Conservation (phyloP, 164 flowering plant genomes). For the Chimonanthus praecox region DNA sequence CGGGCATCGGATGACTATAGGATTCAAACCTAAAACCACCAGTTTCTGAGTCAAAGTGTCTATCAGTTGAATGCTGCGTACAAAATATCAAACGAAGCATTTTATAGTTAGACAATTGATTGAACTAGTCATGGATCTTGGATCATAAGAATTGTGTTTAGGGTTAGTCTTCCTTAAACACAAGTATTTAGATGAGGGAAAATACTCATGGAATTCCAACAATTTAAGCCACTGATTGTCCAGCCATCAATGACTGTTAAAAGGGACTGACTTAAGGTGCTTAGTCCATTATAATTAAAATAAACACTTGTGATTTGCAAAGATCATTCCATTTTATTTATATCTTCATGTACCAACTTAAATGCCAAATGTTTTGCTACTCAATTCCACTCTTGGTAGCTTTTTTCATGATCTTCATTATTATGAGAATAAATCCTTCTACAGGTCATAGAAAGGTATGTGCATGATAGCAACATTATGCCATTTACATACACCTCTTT, state of each 20-base stretch:
- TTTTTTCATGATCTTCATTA: no score
- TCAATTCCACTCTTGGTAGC: no score
- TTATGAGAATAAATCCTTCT: no score
- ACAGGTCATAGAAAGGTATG: no score
- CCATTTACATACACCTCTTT: no score
- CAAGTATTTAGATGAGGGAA: not conserved
- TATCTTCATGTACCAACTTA: not conserved
- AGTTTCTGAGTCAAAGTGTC: not conserved
- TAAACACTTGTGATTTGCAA: not conserved
- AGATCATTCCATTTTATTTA: not conserved
- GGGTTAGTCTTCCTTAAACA: not conserved
- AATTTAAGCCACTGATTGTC: not conserved
- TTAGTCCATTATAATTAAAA: not conserved
- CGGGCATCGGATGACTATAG: no score
- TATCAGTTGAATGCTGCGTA: not conserved
- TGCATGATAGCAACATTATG: no score
- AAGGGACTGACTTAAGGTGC: not conserved
- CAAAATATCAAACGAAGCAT: not conserved
- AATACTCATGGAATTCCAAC: not conserved
- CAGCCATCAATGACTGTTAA: not conserved
- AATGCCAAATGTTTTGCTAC: not conserved
- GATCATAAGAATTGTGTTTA: not conserved
- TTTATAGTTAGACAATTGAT: not conserved
- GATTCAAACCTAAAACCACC: no score
- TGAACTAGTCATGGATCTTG: not conserved